Percentiles rank a stretch among this genome's conserved stretches.
Conservation (phyloP, 2,329 filamentous ascomycete genomes). For the Sarocladium oryzae region DNA sequence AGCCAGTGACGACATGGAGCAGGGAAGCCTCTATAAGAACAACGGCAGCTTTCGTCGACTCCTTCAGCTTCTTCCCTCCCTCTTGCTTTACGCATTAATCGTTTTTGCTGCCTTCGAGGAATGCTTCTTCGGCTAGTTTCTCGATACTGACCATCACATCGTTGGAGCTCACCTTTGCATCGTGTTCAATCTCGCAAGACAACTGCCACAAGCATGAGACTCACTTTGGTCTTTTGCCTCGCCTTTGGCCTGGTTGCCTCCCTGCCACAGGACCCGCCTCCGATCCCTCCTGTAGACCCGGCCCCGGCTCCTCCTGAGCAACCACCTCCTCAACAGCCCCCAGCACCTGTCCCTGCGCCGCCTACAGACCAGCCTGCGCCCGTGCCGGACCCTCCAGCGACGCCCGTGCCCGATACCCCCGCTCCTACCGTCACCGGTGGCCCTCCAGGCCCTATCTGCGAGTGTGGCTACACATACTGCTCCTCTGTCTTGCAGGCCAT, state of each 20-base stretch:
- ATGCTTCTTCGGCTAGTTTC: neutral
- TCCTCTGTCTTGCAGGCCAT: slow-evolving; percentile 30
- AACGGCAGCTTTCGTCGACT: neutral
- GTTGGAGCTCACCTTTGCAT: no score
- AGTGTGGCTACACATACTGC: slow-evolving; percentile 37
- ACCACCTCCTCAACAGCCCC: slow-evolving; percentile 18
- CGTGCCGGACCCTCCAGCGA: slow-evolving; percentile 6
- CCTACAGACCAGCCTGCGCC: slow-evolving; percentile 14
- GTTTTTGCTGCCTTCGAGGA: neutral
- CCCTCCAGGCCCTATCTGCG: slow-evolving; percentile 27
- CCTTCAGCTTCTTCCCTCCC: neutral
- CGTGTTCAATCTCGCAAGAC: neutral
- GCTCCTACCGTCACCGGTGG: slow-evolving; percentile 14
- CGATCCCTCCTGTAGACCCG: slow-evolving; percentile 5
- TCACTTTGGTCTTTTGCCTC: slow-evolving; percentile 18
- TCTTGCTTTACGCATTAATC: neutral
- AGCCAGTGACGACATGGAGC: neutral
- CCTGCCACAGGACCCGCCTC: slow-evolving; percentile 10
- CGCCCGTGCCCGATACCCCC: slow-evolving; percentile 12
- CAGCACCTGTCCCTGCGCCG: slow-evolving; percentile 12
- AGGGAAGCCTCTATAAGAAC: neutral
- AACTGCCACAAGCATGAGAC: slow-evolving; percentile 20
- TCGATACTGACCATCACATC: no score
- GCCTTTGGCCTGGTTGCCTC: slow-evolving; percentile 9
- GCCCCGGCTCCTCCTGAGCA: slow-evolving; percentile 13